phyloP scores from a whole-genome alignment of 805 yeast genomes.

The Suhomyces sp. region DNA sequence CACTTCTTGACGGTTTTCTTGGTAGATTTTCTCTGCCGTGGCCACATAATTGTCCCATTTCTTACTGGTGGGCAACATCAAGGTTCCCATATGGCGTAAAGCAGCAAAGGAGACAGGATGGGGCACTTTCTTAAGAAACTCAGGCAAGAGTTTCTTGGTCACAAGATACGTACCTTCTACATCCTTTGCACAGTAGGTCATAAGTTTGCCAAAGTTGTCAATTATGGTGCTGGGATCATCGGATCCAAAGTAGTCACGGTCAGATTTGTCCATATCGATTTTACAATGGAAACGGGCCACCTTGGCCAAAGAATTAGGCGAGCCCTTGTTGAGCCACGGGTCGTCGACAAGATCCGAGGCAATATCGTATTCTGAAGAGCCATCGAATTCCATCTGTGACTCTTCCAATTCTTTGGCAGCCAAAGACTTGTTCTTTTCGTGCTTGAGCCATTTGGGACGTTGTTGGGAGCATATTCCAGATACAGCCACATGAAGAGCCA shows the following conservation, averaged over 20 bases:
- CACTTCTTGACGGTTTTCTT: constrained; percentile 54
- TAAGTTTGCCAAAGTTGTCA: constrained; percentile 56
- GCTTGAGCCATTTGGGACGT: constrained; percentile 70
- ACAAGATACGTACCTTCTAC: constrained; percentile 73
- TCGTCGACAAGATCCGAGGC: constrained; percentile 46
- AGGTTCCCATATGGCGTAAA: constrained; percentile 64
- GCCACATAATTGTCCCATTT: constrained; percentile 74
- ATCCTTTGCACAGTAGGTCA: constrained; percentile 83
- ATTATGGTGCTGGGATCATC: constrained; percentile 52
- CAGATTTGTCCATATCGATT: constrained; percentile 59
- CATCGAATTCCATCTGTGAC: constrained; percentile 16
- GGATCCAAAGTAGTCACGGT: constrained; percentile 62
- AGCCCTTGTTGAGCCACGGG: constrained; percentile 82
- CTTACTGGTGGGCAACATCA: constrained; percentile 72
- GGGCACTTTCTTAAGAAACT: constrained; percentile 66
- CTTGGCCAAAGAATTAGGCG: constrained; percentile 75
- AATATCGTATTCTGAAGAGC: constrained; percentile 11
- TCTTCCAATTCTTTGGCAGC: constrained; percentile 9
- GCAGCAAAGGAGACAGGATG: constrained; percentile 96
- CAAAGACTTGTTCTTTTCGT: constrained; percentile 38
- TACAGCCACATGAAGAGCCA: constrained; percentile 87
- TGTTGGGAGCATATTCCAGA: constrained; percentile 94
- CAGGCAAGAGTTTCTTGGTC: constrained; percentile 65
- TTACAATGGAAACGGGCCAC: constrained; percentile 80
- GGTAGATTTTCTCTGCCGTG: constrained; percentile 65